A percentile compares a stretch with the other conserved stretches of the same genome.
Conservation (phyloP, 179 eudicot species). For the Silene noctiflora region DNA sequence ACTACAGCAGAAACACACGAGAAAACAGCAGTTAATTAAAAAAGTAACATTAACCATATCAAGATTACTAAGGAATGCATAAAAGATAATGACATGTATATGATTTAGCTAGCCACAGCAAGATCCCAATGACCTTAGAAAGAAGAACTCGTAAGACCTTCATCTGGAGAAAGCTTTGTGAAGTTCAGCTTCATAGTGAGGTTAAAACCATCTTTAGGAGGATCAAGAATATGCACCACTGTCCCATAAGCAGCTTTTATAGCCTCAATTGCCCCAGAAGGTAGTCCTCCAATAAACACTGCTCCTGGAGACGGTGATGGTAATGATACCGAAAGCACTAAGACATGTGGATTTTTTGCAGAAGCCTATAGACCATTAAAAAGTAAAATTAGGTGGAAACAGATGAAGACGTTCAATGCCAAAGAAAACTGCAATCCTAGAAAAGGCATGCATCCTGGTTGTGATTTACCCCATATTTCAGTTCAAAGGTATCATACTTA, state of each 20-base stretch:
- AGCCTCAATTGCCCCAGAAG: slow-evolving; percentile 91
- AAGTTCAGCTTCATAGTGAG: slow-evolving; percentile 91
- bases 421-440: neutral
- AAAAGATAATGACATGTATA: slow-evolving; percentile 8
- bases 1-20: too few relatives aligned
- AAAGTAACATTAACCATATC: neutral
- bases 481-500: neutral
- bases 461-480: neutral
- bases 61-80: slow-evolving; percentile 1
- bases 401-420: neutral
- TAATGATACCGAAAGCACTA: slow-evolving; percentile 72
- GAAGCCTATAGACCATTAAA: slow-evolving; percentile 52
- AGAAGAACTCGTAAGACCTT: slow-evolving; percentile 79
- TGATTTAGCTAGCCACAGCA: slow-evolving; percentile 36
- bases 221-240: slow-evolving; percentile 81
- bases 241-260: slow-evolving; percentile 78
- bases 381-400: slow-evolving; percentile 4
- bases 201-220: slow-evolving; percentile 91
- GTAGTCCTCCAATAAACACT: slow-evolving; percentile 71
- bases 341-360: slow-evolving; percentile 69
- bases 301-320: slow-evolving; percentile 94
- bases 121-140: slow-evolving; percentile 58
- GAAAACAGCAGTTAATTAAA: neutral
- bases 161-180: slow-evolving; percentile 88
- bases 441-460: neutral